Evolutionary conservation across 2,329 filamentous ascomycete species (phyloP).

Genomic region (Pseudogymnoascus sp.): DNA sequence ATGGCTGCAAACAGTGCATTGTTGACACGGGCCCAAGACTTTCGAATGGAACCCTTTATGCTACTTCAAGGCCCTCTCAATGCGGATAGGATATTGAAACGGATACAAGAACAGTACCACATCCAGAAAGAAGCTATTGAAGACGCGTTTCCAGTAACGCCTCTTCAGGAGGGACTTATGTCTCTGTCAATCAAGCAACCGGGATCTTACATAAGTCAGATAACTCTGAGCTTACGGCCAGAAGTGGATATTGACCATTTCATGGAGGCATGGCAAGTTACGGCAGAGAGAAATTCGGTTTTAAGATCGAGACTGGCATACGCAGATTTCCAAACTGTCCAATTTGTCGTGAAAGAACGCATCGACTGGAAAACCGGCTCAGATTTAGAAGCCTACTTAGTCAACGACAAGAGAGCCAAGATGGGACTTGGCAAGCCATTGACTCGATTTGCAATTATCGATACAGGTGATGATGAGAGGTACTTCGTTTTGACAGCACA

Average conservation of each 20-base stretch:
- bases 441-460: not conserved
- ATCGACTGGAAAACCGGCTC: not conserved
- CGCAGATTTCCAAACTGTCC: conserved; percentile 17
- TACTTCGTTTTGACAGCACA: conserved; percentile 33
- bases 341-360: not conserved
- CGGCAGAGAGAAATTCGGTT: conserved; percentile 15
- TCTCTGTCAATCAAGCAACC: conserved; percentile 25
- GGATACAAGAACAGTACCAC: not conserved
- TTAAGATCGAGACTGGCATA: conserved; percentile 28
- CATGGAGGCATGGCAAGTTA: conserved; percentile 11
- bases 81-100: not conserved
- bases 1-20: conserved; percentile 11
- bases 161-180: conserved; percentile 31
- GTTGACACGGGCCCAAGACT: not conserved
- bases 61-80: not conserved
- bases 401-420: not conserved
- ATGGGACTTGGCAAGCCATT: not conserved
- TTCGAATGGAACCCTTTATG: not conserved
- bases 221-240: conserved; percentile 7
- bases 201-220: conserved; percentile 29
- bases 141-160: conserved; percentile 31
- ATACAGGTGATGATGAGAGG: not conserved
- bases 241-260: conserved; percentile 9
- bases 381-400: not conserved
- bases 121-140: conserved; percentile 18